Evolutionary conservation across 2,329 filamentous ascomycete genomes (phyloP).

Genomic region (Macroventuria anomochaeta): DNA sequence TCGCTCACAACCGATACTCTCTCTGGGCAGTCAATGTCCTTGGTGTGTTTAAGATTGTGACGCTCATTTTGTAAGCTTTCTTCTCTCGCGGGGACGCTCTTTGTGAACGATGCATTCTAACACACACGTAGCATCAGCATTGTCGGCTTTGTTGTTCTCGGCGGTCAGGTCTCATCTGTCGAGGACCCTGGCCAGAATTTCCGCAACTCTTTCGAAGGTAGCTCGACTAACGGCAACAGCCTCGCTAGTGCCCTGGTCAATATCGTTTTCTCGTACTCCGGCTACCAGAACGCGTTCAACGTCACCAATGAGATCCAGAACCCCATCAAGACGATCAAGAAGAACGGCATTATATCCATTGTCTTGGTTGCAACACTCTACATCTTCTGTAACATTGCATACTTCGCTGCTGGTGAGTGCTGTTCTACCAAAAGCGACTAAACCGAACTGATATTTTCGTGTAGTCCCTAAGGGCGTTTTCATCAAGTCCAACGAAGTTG

Average conservation of each 20-base stretch:
- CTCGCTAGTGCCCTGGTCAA: slow-evolving; percentile 66
- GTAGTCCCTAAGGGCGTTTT: slow-evolving; percentile 60
- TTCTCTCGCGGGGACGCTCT: no score
- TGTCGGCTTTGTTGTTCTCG: slow-evolving; percentile 68
- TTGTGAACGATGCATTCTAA: no score
- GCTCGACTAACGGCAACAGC: slow-evolving; percentile 56
- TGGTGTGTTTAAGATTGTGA: slow-evolving; percentile 65
- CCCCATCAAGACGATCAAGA: slow-evolving; percentile 62
- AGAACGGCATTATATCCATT: slow-evolving; percentile 51
- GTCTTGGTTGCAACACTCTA: slow-evolving; percentile 64
- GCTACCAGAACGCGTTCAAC: slow-evolving; percentile 67
- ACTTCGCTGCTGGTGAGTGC: slow-evolving; percentile 60
- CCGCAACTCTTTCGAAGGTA: slow-evolving; percentile 61
- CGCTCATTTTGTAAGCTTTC: slow-evolving; percentile 67
- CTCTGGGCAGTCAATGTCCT: slow-evolving; percentile 64
- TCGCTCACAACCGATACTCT: slow-evolving; percentile 62
- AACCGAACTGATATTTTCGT: background rate
- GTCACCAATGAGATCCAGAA: slow-evolving; percentile 67
- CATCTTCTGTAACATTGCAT: slow-evolving; percentile 66
- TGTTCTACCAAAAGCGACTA: no score
- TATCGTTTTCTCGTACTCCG: slow-evolving; percentile 65
- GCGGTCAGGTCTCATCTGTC: slow-evolving; percentile 62
- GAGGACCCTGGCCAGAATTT: slow-evolving; percentile 62
- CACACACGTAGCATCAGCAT: no score
- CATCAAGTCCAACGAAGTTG: slow-evolving; percentile 57